Evolutionary conservation across 495 filamentous ascomycete genomes (phyloP), one percentile per base, ranked within the genome.

Genomic region (Penicillium flavigenum): DNA sequence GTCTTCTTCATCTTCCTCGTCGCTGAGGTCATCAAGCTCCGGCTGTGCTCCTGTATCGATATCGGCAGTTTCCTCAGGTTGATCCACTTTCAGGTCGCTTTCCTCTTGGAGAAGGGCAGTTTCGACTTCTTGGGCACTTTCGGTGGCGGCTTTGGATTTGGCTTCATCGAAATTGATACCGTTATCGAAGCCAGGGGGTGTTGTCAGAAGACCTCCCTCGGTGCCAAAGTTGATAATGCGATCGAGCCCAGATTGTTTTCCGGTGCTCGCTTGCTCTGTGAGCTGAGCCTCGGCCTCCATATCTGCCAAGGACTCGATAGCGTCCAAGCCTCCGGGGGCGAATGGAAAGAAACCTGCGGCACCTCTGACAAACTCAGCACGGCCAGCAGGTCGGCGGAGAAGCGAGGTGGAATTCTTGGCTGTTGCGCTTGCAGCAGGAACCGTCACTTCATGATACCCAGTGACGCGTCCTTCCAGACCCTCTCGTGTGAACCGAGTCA

Each of bases 371-470:
- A 98, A 96, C 50, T 98, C 92, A 38, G 90, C 91, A 60, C 89
- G 83, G 56, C 83, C 85, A 39, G 92, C 94, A 26, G 93, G 93
- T 63, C 94, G 94, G 39, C 94, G 83, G 10, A 89, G 74, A 38
- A 98, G 78, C 0, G 92, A 96, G 0, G 95, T 98, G 22, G 92
- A 97, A 65, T 96, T 96, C 75, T 98, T 98, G 5, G 94, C 94
- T 17, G 88, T 98, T 1, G 90, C 91, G 56, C 89, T 93, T 56
- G 83, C 86, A 22, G 92, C 92, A 16, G 93, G 92, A 24, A 98
- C 85, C 0, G 94, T 97, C 48, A 98, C 88, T 73, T 98, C 92
- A 66, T 86, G 89, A 70, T 98, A 98, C 24, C 92, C 94, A 17
- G 90, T 96, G 14, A 98, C 92, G 31, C 88, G 83, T 19, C 94